Evolutionary conservation across 2,329 filamentous ascomycete genomes (phyloP).

Genomic region (Ampelomyces quisqualis): DNA sequence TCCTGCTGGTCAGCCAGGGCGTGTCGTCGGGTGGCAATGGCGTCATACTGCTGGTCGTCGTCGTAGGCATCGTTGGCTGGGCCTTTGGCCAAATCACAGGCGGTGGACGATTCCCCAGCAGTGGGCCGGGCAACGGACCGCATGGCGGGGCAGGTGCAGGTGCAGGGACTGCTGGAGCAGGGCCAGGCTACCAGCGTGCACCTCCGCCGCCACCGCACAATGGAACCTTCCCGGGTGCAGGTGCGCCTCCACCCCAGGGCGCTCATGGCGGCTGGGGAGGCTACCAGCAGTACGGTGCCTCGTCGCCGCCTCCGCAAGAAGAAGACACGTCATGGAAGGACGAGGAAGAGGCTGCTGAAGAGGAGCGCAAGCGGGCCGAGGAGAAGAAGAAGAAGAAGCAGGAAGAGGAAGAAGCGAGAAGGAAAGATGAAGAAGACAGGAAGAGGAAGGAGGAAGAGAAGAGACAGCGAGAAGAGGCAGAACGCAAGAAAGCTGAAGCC

Average conservation of each 20-base stretch:
- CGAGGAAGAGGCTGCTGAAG: constrained; percentile 61
- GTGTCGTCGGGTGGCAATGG: constrained; percentile 62
- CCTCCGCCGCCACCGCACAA: constrained; percentile 33
- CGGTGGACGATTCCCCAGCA: constrained; percentile 46
- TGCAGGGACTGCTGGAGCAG: constrained; percentile 22
- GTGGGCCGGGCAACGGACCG: constrained; percentile 29
- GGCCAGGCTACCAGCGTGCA: constrained; percentile 33
- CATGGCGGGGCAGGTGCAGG: constrained; percentile 36
- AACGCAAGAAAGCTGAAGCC: constrained; percentile 42
- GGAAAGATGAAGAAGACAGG: constrained; percentile 39
- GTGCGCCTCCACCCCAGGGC: constrained; percentile 34
- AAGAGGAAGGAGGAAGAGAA: constrained; percentile 51
- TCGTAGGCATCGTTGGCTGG: constrained; percentile 78
- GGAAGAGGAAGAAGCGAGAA: constrained; percentile 66
- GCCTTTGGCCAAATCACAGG: constrained; percentile 66
- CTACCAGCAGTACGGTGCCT: constrained; percentile 36
- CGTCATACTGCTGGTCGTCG: constrained; percentile 69
- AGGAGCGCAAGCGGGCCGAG: constrained; percentile 36
- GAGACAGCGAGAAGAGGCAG: constrained; percentile 68
- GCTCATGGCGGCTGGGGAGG: constrained; percentile 27
- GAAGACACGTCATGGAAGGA: constrained; percentile 37
- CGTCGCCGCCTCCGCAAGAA: constrained; percentile 35
- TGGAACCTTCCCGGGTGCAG: constrained; percentile 37
- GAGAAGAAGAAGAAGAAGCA: constrained; percentile 46
- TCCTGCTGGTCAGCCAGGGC: constrained; percentile 64